Conservation (phyloP, 805 yeast genomes). For the Clavispora santaluciae region DNA sequence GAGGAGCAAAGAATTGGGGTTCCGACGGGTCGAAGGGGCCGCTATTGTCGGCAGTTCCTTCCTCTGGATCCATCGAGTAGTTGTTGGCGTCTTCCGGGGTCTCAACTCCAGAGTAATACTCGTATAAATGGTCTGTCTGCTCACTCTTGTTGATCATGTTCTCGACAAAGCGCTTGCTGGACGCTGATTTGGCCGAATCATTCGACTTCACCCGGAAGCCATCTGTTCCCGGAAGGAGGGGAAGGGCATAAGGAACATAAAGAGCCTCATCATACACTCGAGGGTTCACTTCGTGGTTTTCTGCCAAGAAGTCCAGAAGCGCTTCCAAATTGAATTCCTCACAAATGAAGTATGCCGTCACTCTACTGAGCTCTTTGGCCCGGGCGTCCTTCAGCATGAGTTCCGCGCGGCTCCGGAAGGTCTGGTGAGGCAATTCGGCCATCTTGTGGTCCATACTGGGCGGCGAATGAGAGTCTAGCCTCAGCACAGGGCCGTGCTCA, state of each 20-base stretch:
- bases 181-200: conserved; percentile 41
- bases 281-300: conserved; percentile 78
- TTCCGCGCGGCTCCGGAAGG: conserved; percentile 49
- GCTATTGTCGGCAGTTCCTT: conserved; percentile 37
- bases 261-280: conserved; percentile 89
- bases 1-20: conserved; percentile 78
- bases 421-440: conserved; percentile 21
- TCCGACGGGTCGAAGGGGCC: conserved; percentile 85
- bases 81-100: conserved; percentile 53
- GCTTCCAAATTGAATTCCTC: conserved; percentile 69
- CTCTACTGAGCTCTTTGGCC: conserved; percentile 66
- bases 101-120: conserved; percentile 79
- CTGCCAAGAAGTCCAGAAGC: conserved; percentile 58
- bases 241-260: conserved; percentile 84
- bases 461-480: conserved; percentile 11
- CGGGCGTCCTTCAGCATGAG: conserved; percentile 54
- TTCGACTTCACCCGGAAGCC: conserved; percentile 75
- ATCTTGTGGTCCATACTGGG: conserved; percentile 7
- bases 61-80: conserved; percentile 42
- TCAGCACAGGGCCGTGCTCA: conserved; percentile 21
- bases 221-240: conserved; percentile 77
- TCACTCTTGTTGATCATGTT: conserved; percentile 74
- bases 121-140: conserved; percentile 86
- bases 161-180: conserved; percentile 57
- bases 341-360: conserved; percentile 87